Evolutionary conservation across 2,329 filamentous ascomycete genomes (phyloP).

Genomic region (Fusarium heterosporum): DNA sequence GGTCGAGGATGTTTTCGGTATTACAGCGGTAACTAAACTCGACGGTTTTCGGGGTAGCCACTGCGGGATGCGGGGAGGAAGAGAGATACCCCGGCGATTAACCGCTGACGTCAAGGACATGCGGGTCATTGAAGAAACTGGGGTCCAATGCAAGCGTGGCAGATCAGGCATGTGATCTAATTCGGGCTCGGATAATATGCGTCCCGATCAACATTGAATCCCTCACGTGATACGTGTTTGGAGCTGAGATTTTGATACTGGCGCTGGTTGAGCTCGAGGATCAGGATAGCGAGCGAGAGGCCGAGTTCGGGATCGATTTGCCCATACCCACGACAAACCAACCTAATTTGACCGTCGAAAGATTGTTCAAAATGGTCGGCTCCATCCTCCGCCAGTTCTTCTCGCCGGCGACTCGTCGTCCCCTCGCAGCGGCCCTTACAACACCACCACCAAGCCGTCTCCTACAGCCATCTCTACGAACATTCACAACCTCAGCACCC

Average conservation of each 20-base stretch:
- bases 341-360: slow-evolving; percentile 28
- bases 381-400: slow-evolving; percentile 53
- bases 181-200: slow-evolving; percentile 17
- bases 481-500: slow-evolving; percentile 46
- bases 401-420: slow-evolving; percentile 48
- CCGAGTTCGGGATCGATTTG: slow-evolving; percentile 31
- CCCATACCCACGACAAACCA: background rate
- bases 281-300: slow-evolving; percentile 28
- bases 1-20: slow-evolving; percentile 34
- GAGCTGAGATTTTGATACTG: slow-evolving; percentile 46
- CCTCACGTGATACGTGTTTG: slow-evolving; percentile 33
- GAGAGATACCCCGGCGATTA: slow-evolving; percentile 41
- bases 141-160: slow-evolving; percentile 6
- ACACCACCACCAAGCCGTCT: slow-evolving; percentile 33
- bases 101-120: slow-evolving; percentile 45
- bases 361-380: slow-evolving; percentile 51
- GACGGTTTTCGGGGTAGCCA: slow-evolving; percentile 24
- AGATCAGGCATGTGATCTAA: slow-evolving; percentile 40
- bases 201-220: accelerated
- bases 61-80: slow-evolving; percentile 12
- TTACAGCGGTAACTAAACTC: slow-evolving; percentile 33
- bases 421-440: slow-evolving; percentile 40
- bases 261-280: slow-evolving; percentile 27
- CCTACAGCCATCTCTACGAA: slow-evolving; percentile 49
- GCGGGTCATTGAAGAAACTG: slow-evolving; percentile 1